A percentile compares a stretch with the other conserved stretches of the same genome.
These are phyloP conservation scores for Paraconiothyrium brasiliense DNA, from an alignment of 2,329 filamentous ascomycete genomes.

Conservation along the genomic window DNA sequence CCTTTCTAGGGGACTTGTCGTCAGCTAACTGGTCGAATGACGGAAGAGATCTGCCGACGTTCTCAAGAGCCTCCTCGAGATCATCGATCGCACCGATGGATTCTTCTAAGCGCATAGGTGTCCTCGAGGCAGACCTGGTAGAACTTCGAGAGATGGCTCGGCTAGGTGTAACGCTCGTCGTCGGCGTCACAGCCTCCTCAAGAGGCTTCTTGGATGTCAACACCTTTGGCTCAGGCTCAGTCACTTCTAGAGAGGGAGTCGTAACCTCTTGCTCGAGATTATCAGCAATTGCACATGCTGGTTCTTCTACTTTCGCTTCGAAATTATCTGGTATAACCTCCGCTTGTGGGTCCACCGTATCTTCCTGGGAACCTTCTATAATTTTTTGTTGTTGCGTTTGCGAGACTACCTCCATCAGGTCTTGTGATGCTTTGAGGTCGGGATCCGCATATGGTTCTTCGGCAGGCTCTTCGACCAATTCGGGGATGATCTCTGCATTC, in stretches of 20 bases:
- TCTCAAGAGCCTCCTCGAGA: slow-evolving; percentile 62
- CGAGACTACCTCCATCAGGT: slow-evolving; percentile 13
- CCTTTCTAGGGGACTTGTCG: slow-evolving; percentile 40
- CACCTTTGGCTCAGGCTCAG: slow-evolving; percentile 40
- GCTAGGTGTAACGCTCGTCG: slow-evolving; percentile 30
- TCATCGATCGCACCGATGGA: slow-evolving; percentile 62
- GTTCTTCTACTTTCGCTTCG: slow-evolving; percentile 6
- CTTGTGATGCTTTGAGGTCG: slow-evolving; percentile 18
- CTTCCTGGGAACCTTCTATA: no score
- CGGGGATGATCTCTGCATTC: slow-evolving; percentile 12
- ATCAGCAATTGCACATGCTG: slow-evolving; percentile 13
- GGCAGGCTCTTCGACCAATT: slow-evolving; percentile 2
- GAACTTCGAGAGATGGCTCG: slow-evolving; percentile 35
- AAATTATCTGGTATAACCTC: neutral
- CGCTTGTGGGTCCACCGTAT: no score
- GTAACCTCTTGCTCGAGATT: slow-evolving; percentile 15
- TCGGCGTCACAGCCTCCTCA: slow-evolving; percentile 35
- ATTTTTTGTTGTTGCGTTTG: slow-evolving; percentile 6
- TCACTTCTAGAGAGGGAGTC: slow-evolving; percentile 31
- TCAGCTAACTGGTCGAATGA: slow-evolving; percentile 43
- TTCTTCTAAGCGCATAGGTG: slow-evolving; percentile 53
- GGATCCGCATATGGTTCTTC: neutral
- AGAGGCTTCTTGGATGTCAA: slow-evolving; percentile 37
- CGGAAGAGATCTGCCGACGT: slow-evolving; percentile 53
- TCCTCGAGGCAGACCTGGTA: slow-evolving; percentile 32